Percentiles rank a stretch among this genome's conserved stretches.
phyloP scores from a whole-genome alignment of 2,329 filamentous ascomycete species.

The Cytospora piceae region DNA sequence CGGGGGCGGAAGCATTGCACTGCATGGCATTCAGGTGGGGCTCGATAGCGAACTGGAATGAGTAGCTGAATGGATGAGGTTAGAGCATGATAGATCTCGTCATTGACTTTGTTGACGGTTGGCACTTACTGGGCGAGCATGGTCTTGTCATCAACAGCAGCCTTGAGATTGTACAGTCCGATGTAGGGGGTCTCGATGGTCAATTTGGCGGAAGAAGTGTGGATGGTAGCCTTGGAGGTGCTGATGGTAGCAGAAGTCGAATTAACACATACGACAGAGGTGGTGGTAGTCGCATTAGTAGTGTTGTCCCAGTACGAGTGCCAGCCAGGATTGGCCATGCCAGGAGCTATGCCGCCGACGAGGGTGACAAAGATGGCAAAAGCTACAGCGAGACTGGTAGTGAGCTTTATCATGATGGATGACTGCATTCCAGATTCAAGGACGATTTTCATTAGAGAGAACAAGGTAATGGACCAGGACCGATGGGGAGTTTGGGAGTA shows the following conservation, averaged over 20 bases:
- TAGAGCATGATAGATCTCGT: no score
- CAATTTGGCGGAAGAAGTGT: conserved; percentile 10
- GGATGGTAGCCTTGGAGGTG: conserved; percentile 1
- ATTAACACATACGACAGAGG: no score
- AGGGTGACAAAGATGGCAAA: conserved; percentile 4
- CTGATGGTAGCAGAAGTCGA: not conserved
- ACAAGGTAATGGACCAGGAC: no score
- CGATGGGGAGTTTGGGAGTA: no score
- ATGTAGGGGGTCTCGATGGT: not conserved
- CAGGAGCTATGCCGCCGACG: not conserved
- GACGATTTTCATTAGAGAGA: no score
- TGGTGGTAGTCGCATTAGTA: not conserved
- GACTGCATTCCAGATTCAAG: not conserved
- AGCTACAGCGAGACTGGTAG: not conserved
- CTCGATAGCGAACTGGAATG: conserved; percentile 8
- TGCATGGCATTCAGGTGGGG: conserved; percentile 3
- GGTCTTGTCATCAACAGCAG: not conserved
- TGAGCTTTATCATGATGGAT: not conserved
- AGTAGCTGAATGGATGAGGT: conserved; percentile 4
- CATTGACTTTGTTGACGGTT: not conserved
- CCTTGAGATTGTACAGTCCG: conserved; percentile 11
- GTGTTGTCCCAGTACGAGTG: not conserved
- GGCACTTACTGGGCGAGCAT: conserved; percentile 10
- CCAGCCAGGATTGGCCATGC: not conserved
- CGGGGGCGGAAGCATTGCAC: not conserved